A percentile compares a stretch with the other conserved stretches of the same genome.
phyloP scores from a whole-genome alignment of 371 early-diverging fungal genomes.

The Thermomucor indicae-seudaticae region DNA sequence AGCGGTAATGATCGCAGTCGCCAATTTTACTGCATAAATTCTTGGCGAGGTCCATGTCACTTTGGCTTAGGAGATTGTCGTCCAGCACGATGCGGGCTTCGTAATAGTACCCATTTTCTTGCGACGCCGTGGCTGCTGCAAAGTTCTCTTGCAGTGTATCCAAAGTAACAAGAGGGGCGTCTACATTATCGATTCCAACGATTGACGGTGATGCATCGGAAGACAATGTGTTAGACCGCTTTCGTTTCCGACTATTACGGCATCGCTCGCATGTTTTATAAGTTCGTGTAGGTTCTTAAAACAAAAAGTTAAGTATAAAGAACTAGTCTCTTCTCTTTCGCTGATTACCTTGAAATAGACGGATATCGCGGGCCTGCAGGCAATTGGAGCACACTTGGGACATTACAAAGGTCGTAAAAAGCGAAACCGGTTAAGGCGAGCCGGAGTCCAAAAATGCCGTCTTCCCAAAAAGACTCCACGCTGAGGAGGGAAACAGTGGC shows the following conservation, averaged over 20 bases:
- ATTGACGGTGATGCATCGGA: background rate
- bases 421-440: no score
- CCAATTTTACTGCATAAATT: slow-evolving; percentile 1
- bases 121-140: background rate
- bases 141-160: slow-evolving; percentile 1
- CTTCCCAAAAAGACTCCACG: no score
- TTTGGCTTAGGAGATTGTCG: background rate
- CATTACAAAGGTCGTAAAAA: no score
- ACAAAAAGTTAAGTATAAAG: background rate
- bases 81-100: background rate
- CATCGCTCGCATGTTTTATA: slow-evolving; percentile 7
- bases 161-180: background rate
- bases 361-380: slow-evolving; percentile 3
- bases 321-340: background rate
- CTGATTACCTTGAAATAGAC: background rate
- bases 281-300: slow-evolving; percentile 4
- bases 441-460: no score
- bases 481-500: no score
- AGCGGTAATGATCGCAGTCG: slow-evolving; percentile 3
- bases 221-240: background rate
- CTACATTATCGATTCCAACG: background rate
- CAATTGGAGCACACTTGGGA: slow-evolving; percentile 7
- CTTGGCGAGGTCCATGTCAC: slow-evolving; percentile 4
- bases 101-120: slow-evolving; percentile 1
- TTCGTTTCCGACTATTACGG: slow-evolving; percentile 3